A percentile compares a stretch with the other conserved stretches of the same genome.
These are phyloP conservation scores for Bipolaris bicolor DNA, from an alignment of 2,329 filamentous ascomycete genomes.

Conservation along the genomic window DNA sequence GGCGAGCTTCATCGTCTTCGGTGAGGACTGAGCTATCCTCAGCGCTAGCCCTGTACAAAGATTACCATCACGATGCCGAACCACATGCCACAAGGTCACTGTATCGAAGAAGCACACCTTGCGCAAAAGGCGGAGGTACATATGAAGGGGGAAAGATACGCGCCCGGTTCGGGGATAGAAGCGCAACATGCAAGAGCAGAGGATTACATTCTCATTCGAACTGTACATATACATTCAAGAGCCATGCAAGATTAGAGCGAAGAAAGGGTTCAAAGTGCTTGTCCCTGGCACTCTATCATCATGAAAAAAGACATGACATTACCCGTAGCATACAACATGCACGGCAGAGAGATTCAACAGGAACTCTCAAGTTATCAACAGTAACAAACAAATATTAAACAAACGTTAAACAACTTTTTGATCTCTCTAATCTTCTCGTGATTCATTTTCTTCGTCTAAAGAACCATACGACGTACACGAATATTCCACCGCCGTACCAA, in stretches of 20 bases:
- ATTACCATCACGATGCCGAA: neutral
- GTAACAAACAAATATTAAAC: conserved; percentile 24
- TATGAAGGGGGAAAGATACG: neutral
- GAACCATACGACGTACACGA: no score
- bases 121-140: neutral
- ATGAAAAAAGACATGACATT: neutral
- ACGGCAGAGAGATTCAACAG: neutral
- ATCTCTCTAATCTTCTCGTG: no score
- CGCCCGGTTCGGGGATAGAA: neutral
- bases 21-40: conserved; percentile 22
- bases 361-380: conserved; percentile 31
- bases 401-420: no score
- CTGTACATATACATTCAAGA: neutral
- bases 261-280: neutral
- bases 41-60: neutral
- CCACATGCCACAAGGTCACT: neutral
- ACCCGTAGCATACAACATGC: neutral
- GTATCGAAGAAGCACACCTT: neutral
- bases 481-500: no score
- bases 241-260: neutral
- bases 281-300: neutral
- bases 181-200: neutral
- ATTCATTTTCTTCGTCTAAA: no score
- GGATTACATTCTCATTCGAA: neutral
- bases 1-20: conserved; percentile 32